Base-by-base conservation (phyloP, 169 alveolate genomes). In the Amoebophrya sp. region DNA sequence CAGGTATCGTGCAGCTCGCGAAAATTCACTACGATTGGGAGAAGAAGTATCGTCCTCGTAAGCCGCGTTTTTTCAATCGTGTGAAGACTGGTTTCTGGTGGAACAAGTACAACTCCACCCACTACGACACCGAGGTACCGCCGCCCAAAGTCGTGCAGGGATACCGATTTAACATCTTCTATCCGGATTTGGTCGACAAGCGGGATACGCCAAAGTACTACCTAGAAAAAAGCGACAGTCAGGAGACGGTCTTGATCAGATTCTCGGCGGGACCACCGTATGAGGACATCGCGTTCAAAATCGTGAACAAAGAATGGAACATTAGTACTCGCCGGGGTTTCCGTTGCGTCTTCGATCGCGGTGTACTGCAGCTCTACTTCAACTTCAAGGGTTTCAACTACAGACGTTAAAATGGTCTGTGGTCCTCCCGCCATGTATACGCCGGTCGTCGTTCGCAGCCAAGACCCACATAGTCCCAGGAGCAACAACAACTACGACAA, bases 181-280 rank as follows among this genome's bases (percentile, higher is more conserved):
- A 97, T 93, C 99, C 99, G 29, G 98, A 97, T 91, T 95, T 98
- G 40, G 95, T 97, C 78, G 98, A 97, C 94, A 96, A 96, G 36
- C 76, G 76, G 76, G 10, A 29, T 36, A 65, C 83, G 83, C 83
- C 83, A 36, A 65, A 65, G 26, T 65, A 65, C 83, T 65, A 12
- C 83, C 18, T 65, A 1, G 83, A 65, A 53, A 54, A 24, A 40
- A 26, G 10, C 47, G 34, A 40, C 24, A 24, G 33, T 95, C 96
- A 18, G 83, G 98, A 95, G 26, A 65, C 83, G 89, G 95, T 97
- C 10, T 96, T 97, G 36, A 96, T 98, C 26, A 96, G 98, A 89
- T 98, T 98, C 95, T 97, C 96, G 90, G 99, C 99, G 0, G 99
- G 99, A 2, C 98, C 98, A 0, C 99, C 99, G 54, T 98, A 98